A percentile compares a stretch with the other conserved stretches of the same genome.
Evolutionary conservation across 1,284 basidiomycete species (phyloP).

Genomic region (Sanguinoderma infundibulare): DNA sequence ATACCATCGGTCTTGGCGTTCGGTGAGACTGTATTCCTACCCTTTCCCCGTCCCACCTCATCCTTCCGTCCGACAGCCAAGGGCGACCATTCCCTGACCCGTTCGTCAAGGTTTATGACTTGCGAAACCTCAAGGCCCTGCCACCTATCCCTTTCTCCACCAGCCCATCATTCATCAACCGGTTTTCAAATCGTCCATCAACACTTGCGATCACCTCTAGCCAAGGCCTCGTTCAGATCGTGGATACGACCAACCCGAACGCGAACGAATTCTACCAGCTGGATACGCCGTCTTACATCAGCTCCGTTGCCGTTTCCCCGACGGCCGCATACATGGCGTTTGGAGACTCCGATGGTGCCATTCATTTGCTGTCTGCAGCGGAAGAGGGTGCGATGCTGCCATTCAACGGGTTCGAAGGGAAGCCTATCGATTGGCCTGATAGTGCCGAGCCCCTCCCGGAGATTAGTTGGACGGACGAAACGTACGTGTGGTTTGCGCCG

Average conservation of each 20-base stretch:
- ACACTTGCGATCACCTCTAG: conserved; percentile 83
- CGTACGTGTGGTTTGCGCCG: conserved; percentile 50
- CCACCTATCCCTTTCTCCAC: conserved; percentile 88
- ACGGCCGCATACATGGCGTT: conserved; percentile 92
- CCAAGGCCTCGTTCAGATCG: conserved; percentile 88
- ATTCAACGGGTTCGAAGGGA: conserved; percentile 89
- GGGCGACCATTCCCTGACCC: conserved; percentile 91
- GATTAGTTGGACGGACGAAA: conserved; percentile 82
- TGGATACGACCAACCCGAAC: conserved; percentile 79
- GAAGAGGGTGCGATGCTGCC: conserved; percentile 69
- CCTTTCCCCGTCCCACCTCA: background rate
- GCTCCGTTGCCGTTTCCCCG: conserved; percentile 83
- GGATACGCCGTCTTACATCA: conserved; percentile 76
- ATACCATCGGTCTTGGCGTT: conserved; percentile 86
- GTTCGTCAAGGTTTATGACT: conserved; percentile 91
- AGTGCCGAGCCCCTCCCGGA: conserved; percentile 69
- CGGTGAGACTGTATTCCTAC: conserved; percentile 52
- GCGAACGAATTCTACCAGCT: conserved; percentile 83
- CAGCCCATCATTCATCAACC: conserved; percentile 86
- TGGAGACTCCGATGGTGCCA: conserved; percentile 85
- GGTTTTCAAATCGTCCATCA: conserved; percentile 81
- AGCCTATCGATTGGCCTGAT: conserved; percentile 87
- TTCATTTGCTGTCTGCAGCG: conserved; percentile 85
- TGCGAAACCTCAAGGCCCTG: conserved; percentile 81
- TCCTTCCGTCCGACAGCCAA: conserved; percentile 57